Evolutionary conservation across 2,329 filamentous ascomycete genomes (phyloP), one percentile per base, ranked within the genome.

Genomic region (Microdochium bolleyi): DNA sequence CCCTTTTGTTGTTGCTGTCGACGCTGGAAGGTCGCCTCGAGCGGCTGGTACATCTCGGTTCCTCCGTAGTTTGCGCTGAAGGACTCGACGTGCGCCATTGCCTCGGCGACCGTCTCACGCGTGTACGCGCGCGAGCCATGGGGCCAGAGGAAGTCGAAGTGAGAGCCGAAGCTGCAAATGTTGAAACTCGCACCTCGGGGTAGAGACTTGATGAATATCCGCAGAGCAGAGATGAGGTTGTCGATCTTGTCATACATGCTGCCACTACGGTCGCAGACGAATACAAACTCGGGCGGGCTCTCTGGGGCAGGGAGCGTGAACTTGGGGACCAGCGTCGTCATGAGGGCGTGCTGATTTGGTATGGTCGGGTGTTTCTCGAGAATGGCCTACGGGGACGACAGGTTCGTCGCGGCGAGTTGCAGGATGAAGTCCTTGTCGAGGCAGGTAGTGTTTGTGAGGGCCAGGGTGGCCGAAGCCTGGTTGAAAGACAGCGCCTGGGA

Each of bases 211-310:
- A 88, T 68, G 58, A 88, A 87, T 22, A 87, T 70, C 4, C 77
- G 74, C 22, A 88, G 70, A 0, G 83, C 83, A 1, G 74, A 67
- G 24, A 74, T 68, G 2, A 85, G 71, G 30, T 82, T 75, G 0
- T 58, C 56, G 1, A 86, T 85, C 38, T 76, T 79, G 3, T 57
- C 56, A 0, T 44, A 24, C 84, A 87, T 87, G 54, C 83, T 87
- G 0, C 84, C 85, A 53, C 84, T 88, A 51, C 85, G 78, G 63
- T 91, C 87, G 52, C 83, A 85, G 3, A 91, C 70, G 58, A 91
- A 89, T 19, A 90, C 79, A 22, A 91, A 76, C 62, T 91, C 87
- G 3, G 74, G 72, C 52, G 75, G 62, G 16, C 3, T 11, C 9
- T 7, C 7, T 5, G 41, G 19, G 16, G 41, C 16, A 0, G 81